Evolutionary conservation across 2,329 filamentous ascomycete genomes (phyloP).

Genomic region (Cryphonectria japonica): DNA sequence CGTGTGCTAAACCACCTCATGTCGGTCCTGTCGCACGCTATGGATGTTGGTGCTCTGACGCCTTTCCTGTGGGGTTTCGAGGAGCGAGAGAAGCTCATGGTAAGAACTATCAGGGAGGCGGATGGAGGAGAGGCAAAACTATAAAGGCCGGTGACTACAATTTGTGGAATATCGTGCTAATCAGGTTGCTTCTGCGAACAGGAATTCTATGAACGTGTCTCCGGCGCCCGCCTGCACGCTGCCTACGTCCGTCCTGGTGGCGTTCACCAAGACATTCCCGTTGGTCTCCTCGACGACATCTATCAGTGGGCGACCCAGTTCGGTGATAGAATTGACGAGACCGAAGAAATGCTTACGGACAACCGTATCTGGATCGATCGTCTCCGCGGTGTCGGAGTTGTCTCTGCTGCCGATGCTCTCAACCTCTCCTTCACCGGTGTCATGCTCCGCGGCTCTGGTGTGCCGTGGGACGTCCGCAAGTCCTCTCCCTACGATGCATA

Average conservation of each 20-base stretch:
- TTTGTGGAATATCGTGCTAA: constrained; percentile 13
- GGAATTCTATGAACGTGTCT: constrained; percentile 99
- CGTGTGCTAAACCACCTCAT: constrained; percentile 95
- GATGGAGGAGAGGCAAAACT: background rate
- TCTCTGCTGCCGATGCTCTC: constrained; percentile 89
- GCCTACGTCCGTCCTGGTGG: constrained; percentile 96
- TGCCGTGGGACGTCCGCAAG: constrained; percentile 97
- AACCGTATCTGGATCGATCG: constrained; percentile 99
- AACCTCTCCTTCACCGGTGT: constrained; percentile 97
- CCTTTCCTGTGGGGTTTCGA: constrained; percentile 99
- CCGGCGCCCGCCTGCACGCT: constrained; percentile 93
- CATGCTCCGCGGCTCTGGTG: constrained; percentile 95
- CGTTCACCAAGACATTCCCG: constrained; percentile 91
- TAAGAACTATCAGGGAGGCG: constrained; percentile 49
- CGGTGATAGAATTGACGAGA: constrained; percentile 96
- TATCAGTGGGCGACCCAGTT: constrained; percentile 99
- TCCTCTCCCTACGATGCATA: constrained; percentile 97
- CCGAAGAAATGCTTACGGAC: constrained; percentile 96
- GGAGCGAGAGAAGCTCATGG: constrained; percentile 99
- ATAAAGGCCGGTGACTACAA: background rate
- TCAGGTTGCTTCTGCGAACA: constrained; percentile 42
- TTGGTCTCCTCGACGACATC: constrained; percentile 96
- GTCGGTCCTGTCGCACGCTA: constrained; percentile 95
- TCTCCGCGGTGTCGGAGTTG: constrained; percentile 88
- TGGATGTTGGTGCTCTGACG: constrained; percentile 97